A percentile compares a stretch with the other conserved stretches of the same genome.
phyloP scores from a whole-genome alignment of 805 yeast genomes.

The Wickerhamomyces pijperi region DNA sequence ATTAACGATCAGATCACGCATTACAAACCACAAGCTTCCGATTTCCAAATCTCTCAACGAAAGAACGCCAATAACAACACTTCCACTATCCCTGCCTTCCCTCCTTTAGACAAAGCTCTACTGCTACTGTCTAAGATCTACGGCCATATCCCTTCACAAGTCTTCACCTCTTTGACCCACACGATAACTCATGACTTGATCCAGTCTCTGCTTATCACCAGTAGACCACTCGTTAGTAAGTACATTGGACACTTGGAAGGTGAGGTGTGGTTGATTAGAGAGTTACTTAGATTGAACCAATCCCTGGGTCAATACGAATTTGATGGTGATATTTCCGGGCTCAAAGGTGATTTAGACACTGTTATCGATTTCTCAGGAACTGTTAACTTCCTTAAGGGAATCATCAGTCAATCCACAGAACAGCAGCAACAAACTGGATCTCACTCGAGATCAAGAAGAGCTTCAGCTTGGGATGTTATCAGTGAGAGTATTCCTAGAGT shows the following conservation, averaged over 20 bases:
- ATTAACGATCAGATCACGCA: constrained; percentile 58
- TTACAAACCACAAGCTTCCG: constrained; percentile 58
- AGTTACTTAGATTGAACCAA: constrained; percentile 56
- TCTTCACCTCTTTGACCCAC: constrained; percentile 86
- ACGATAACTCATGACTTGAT: constrained; percentile 74
- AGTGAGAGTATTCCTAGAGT: constrained; percentile 69
- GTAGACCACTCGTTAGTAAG: neutral
- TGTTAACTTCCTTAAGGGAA: constrained; percentile 33
- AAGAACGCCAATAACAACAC: constrained; percentile 13
- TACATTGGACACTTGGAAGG: constrained; percentile 2
- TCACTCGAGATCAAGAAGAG: constrained; percentile 21
- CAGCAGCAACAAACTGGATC: constrained; percentile 12
- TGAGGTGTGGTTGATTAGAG: constrained; percentile 55
- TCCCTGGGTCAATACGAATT: constrained; percentile 73
- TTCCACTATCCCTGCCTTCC: constrained; percentile 34
- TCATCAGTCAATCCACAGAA: constrained; percentile 22
- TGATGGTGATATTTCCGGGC: constrained; percentile 29
- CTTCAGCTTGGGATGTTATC: constrained; percentile 24
- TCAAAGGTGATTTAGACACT: constrained; percentile 31
- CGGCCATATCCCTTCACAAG: constrained; percentile 63
- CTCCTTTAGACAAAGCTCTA: constrained; percentile 62
- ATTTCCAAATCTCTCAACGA: constrained; percentile 47
- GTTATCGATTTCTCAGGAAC: constrained; percentile 77
- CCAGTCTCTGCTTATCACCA: constrained; percentile 22
- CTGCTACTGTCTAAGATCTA: constrained; percentile 66